Base-by-base conservation (phyloP, 2,329 filamentous ascomycete species). In the Corniculantispora saksenae region DNA sequence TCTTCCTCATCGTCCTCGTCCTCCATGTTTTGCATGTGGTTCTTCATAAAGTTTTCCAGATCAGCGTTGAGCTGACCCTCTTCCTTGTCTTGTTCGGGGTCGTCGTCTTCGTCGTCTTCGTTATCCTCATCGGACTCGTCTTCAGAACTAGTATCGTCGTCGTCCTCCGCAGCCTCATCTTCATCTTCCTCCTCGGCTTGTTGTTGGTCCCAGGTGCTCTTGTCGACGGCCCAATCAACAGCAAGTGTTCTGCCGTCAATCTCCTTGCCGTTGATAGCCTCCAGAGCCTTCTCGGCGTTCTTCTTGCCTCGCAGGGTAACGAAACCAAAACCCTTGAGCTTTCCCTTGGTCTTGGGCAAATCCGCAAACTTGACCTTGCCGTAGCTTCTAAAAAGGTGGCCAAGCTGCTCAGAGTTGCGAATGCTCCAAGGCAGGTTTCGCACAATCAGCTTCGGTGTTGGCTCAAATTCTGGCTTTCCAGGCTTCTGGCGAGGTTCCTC, bases 171-270 rank as follows among this genome's bases (percentile, higher is more conserved):
- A 3, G 70, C 66, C 35, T 72, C 71, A 65, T 77, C 76, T 5
- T 74, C 71, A 21, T 70, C 65, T 25, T 70, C 67, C 56, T 80
- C 76, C 8, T 75, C 71, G 54, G 81, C 75, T 62, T 88, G 83
- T 68, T 88, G 82, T 67, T 88, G 84, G 67, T 94, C 86, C 93
- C 93, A 99, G 8, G 90, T 88, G 50, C 89, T 85, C 80, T 96
- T 97, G 67, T 97, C 93, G 3, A 98, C 93, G 38, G 96, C 94
- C 92, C 93, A 99, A 79, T 99, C 95, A 8, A 99, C 95, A 32
- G 94, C 95, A 67, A 99, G 78, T 10, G 89, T 91, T 72, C 95
- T 86, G 2, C 94, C 95, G 75, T 97, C 94, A 23, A 99, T 84
- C 67, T 91, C 87, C 75, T 92, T 97, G 66, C 94, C 95, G 77